Evolutionary conservation across 192 early-diverging fungal species (phyloP).

Genomic region (Coemansia sp.): DNA sequence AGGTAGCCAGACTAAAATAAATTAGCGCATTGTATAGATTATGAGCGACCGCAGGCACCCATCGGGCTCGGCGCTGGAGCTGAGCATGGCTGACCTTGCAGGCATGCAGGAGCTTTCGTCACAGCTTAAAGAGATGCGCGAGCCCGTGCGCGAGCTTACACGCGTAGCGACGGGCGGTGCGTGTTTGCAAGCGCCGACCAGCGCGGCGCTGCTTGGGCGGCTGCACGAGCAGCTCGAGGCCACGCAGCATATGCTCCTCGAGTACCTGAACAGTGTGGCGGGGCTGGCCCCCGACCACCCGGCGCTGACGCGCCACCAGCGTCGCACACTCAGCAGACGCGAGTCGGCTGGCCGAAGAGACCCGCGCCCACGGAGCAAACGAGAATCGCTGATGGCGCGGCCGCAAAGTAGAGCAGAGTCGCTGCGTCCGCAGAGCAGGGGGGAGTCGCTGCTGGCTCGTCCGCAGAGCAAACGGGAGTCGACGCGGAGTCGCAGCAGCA

Average conservation of each 20-base stretch:
- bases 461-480: no score
- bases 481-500: constrained; percentile 32
- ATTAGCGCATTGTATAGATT: not conserved
- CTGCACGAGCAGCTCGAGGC: constrained; percentile 36
- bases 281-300: constrained; percentile 18
- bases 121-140: constrained; percentile 34
- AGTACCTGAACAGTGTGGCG: constrained; percentile 25
- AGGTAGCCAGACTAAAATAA: no score
- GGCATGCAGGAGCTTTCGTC: constrained; percentile 31
- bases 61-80: constrained; percentile 2
- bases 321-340: not conserved
- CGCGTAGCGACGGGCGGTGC: constrained; percentile 12
- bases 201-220: constrained; percentile 10
- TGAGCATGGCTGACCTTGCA: constrained; percentile 21
- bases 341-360: not conserved
- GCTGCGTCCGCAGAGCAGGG: not conserved
- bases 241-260: constrained; percentile 22
- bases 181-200: not conserved
- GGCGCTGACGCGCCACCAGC: constrained; percentile 3
- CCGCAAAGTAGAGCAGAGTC: no score
- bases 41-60: not conserved
- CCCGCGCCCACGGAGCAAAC: not conserved
- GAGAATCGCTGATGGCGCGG: not conserved
- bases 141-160: constrained; percentile 43
- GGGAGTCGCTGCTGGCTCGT: not conserved